These are phyloP conservation scores for Chrysosporium queenslandicum DNA, from an alignment of 2,329 filamentous ascomycete genomes.

Conservation along the genomic window DNA sequence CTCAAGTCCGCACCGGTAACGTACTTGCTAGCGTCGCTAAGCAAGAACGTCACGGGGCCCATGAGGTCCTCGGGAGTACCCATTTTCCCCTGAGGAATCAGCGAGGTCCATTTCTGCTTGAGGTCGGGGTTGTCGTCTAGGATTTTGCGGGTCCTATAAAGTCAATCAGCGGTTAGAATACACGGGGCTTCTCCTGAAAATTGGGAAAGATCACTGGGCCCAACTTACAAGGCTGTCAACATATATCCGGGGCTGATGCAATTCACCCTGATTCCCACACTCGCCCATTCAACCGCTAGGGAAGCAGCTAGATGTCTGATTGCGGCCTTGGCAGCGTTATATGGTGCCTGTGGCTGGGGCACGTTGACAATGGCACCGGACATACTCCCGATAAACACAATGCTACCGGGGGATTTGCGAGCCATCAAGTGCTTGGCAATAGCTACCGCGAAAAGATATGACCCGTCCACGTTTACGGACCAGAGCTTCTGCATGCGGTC, in stretches of 20 bases:
- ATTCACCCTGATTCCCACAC: slow-evolving; percentile 80
- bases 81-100: slow-evolving; percentile 92
- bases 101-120: slow-evolving; percentile 77
- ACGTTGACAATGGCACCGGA: slow-evolving; percentile 88
- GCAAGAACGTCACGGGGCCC: slow-evolving; percentile 79
- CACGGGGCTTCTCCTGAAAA: not conserved
- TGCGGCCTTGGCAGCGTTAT: slow-evolving; percentile 88
- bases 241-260: slow-evolving; percentile 95
- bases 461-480: slow-evolving; percentile 88
- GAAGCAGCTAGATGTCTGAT: slow-evolving; percentile 79
- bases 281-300: slow-evolving; percentile 88
- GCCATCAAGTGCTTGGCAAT: slow-evolving; percentile 85
- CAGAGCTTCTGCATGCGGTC: slow-evolving; percentile 89
- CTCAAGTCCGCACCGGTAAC: slow-evolving; percentile 66
- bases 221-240: slow-evolving; percentile 75
- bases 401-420: slow-evolving; percentile 66
- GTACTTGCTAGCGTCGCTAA: slow-evolving; percentile 68
- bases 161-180: not conserved
- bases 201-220: slow-evolving; percentile 16
- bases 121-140: slow-evolving; percentile 86
- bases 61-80: slow-evolving; percentile 83
- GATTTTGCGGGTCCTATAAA: slow-evolving; percentile 73
- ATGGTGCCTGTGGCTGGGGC: slow-evolving; percentile 84
- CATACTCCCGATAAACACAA: slow-evolving; percentile 95
- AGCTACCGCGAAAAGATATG: slow-evolving; percentile 74